Percentiles rank a stretch among this genome's conserved stretches.
These are phyloP conservation scores for Rhizopogon roseolus DNA, from an alignment of 768 basidiomycete species.

Conservation along the genomic window DNA sequence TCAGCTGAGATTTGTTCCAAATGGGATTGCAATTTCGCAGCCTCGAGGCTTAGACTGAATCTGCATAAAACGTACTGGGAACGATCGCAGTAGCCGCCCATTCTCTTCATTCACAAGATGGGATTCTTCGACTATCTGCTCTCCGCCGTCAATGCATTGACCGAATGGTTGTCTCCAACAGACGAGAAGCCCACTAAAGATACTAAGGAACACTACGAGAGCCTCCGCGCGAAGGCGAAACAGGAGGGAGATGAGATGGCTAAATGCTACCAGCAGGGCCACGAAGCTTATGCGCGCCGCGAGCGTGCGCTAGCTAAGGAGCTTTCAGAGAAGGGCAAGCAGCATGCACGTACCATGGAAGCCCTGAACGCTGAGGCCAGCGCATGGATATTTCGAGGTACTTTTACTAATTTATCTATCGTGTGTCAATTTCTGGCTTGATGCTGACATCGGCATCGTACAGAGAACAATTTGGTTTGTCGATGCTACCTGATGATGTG, in stretches of 20 bases:
- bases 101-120: too few species aligned
- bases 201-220: constrained; percentile 60
- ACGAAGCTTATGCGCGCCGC: constrained; percentile 65
- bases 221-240: constrained; percentile 70
- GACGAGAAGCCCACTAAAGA: constrained; percentile 61
- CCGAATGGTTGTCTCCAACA: too few species aligned
- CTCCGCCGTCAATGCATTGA: too few species aligned
- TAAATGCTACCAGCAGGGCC: constrained; percentile 60
- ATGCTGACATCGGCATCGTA: background rate
- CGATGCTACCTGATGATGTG: background rate
- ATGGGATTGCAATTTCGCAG: too few species aligned
- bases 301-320: constrained; percentile 80
- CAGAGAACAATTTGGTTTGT: constrained; percentile 73
- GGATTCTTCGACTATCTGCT: too few species aligned
- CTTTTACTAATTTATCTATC: constrained; percentile 32
- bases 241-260: constrained; percentile 79
- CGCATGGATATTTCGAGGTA: constrained; percentile 75
- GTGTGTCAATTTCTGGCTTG: background rate
- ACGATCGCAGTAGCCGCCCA: too few species aligned
- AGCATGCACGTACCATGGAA: constrained; percentile 74
- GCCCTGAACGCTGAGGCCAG: constrained; percentile 75
- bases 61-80: too few species aligned
- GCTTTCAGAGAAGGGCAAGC: constrained; percentile 77
- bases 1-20: too few species aligned
- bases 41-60: too few species aligned